Conservation (phyloP, 768 basidiomycete genomes). For the Suillus tomentosus region DNA sequence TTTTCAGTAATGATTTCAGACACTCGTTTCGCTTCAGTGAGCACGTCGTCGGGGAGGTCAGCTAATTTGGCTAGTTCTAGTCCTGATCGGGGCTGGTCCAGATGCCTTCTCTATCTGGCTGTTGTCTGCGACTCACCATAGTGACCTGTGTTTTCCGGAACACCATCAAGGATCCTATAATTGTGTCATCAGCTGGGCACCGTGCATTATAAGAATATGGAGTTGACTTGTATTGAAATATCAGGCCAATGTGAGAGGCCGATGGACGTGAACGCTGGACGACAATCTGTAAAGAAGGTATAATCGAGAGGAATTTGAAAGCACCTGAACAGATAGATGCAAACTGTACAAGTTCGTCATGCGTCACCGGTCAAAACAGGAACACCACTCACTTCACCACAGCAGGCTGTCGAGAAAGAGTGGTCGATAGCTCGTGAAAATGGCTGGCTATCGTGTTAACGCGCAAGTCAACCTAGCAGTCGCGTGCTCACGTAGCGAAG, state of each 20-base stretch:
- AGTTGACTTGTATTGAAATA: constrained; percentile 75
- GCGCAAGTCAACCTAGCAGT: not conserved
- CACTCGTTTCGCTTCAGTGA: constrained; percentile 62
- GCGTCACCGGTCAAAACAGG: not conserved
- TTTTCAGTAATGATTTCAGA: constrained; percentile 59
- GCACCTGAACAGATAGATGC: constrained; percentile 79
- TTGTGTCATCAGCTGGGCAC: constrained; percentile 10
- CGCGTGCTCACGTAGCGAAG: constrained; percentile 75
- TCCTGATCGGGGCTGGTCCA: constrained; percentile 48
- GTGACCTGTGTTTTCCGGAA: constrained; percentile 60
- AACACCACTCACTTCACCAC: constrained; percentile 68
- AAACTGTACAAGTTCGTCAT: constrained; percentile 47
- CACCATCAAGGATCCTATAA: constrained; percentile 72
- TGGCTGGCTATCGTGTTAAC: constrained; percentile 48
- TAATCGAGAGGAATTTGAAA: constrained; percentile 10
- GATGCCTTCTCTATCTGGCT: not conserved
- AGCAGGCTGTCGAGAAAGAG: constrained; percentile 74
- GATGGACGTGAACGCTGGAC: constrained; percentile 57
- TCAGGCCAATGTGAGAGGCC: constrained; percentile 61
- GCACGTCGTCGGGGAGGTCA: constrained; percentile 75
- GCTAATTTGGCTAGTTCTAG: constrained; percentile 87
- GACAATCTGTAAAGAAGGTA: not conserved
- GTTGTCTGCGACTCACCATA: constrained; percentile 54
- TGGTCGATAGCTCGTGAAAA: constrained; percentile 77
- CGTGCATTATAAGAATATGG: not conserved